These are phyloP conservation scores for Globisporangium uncinulatum DNA, from an alignment of 352 stramenopile genomes.

Conservation along the genomic window DNA sequence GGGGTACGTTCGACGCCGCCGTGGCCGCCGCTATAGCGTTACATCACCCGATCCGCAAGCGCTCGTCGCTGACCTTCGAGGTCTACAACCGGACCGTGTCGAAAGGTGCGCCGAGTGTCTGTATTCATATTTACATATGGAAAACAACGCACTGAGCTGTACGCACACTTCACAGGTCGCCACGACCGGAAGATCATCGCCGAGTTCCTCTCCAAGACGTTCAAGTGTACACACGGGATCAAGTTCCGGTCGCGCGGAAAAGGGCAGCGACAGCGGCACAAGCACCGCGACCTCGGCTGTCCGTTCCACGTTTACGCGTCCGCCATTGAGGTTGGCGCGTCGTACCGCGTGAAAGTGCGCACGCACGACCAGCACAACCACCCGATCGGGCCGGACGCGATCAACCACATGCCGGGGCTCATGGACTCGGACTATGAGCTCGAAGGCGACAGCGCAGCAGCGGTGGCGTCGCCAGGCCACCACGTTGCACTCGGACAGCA, in stretches of 20 bases:
- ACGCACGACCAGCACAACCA: constrained; percentile 76
- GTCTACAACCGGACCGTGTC: constrained; percentile 86
- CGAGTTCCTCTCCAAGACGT: constrained; percentile 78
- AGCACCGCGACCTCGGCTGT: constrained; percentile 65
- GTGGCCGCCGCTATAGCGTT: constrained; percentile 51
- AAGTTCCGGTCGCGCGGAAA: constrained; percentile 73
- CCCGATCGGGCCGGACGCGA: constrained; percentile 55
- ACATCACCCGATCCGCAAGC: constrained; percentile 77
- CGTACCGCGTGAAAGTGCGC: constrained; percentile 72
- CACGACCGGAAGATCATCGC: constrained; percentile 70
- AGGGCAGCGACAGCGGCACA: constrained; percentile 62
- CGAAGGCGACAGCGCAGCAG: constrained; percentile 10
- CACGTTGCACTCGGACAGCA: too few relatives aligned
- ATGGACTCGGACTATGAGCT: constrained; percentile 63
- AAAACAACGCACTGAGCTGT: too few relatives aligned
- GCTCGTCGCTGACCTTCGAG: constrained; percentile 78
- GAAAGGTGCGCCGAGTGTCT: constrained; percentile 24
- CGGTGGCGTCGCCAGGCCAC: not conserved
- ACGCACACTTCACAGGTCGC: constrained; percentile 19
- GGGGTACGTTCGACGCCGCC: constrained; percentile 56
- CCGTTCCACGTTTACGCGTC: constrained; percentile 79
- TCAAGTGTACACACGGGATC: constrained; percentile 82
- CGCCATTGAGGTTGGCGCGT: constrained; percentile 48
- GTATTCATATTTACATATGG: not conserved
- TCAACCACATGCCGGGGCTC: constrained; percentile 46